These are phyloP conservation scores for Termitomyces sp. DNA, from an alignment of 768 basidiomycete genomes.

Conservation along the genomic window DNA sequence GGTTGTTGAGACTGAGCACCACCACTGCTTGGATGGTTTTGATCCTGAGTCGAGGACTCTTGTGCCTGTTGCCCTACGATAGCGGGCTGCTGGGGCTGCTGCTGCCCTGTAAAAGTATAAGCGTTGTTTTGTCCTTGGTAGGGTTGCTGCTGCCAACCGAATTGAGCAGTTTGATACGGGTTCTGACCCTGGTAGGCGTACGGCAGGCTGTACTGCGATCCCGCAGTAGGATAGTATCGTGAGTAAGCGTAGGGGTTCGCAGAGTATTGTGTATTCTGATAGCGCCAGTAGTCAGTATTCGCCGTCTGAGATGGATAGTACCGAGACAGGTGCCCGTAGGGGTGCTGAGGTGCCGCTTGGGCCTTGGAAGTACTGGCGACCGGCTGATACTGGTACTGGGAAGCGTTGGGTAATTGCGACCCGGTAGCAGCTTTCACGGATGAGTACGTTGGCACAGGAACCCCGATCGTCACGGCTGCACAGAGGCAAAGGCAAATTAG, in stretches of 20 bases:
- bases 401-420: conserved; percentile 3
- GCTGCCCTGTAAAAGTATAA: neutral
- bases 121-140: conserved; percentile 25
- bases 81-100: neutral
- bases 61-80: neutral
- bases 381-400: conserved; percentile 9
- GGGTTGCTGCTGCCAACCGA: conserved; percentile 36
- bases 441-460: conserved; percentile 31
- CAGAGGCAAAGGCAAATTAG: conserved; percentile 5
- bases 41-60: neutral
- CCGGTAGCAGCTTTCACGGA: conserved; percentile 28
- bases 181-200: conserved; percentile 23
- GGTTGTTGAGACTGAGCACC: neutral
- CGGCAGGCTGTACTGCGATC: conserved; percentile 23
- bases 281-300: conserved; percentile 39
- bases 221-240: conserved; percentile 25
- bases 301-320: conserved; percentile 24
- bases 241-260: conserved; percentile 27
- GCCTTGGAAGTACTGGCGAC: conserved; percentile 14
- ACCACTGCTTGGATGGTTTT: neutral
- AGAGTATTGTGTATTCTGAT: conserved; percentile 24
- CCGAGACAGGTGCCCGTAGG: conserved; percentile 17
- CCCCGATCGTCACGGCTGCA: conserved; percentile 21
- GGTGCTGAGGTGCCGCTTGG: conserved; percentile 10
- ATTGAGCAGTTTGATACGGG: conserved; percentile 23